phyloP scores from a whole-genome alignment of 805 yeast genomes.

The Yarrowia sp. region DNA sequence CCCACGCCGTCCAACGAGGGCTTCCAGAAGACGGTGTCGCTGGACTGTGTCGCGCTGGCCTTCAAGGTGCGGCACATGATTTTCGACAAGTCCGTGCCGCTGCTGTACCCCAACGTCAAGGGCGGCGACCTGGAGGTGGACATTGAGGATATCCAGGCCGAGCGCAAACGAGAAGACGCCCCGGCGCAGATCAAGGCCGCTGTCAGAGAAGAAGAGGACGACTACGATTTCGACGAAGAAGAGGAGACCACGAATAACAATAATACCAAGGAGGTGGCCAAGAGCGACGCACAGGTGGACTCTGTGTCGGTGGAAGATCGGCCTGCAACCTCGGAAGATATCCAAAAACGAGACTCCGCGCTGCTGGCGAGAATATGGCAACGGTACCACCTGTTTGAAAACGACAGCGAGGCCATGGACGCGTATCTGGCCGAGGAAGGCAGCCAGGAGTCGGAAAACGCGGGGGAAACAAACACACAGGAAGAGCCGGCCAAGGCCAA shows the following conservation, averaged over 20 bases:
- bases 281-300: background rate
- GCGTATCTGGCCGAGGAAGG: constrained; percentile 80
- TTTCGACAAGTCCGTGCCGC: constrained; percentile 49
- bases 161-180: background rate
- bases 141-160: constrained; percentile 20
- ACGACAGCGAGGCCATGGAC: constrained; percentile 72
- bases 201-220: constrained; percentile 48
- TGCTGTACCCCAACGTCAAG: constrained; percentile 45
- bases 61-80: constrained; percentile 54
- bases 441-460: constrained; percentile 44
- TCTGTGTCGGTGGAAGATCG: constrained; percentile 33
- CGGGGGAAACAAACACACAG: constrained; percentile 21
- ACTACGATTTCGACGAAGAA: constrained; percentile 54
- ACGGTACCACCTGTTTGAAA: constrained; percentile 70
- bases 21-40: constrained; percentile 30
- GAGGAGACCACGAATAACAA: constrained; percentile 45
- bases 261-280: constrained; percentile 40
- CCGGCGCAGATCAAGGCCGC: constrained; percentile 19
- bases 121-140: constrained; percentile 35
- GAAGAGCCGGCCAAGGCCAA: constrained; percentile 48
- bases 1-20: constrained; percentile 36
- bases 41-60: constrained; percentile 50
- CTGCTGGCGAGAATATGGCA: constrained; percentile 56
- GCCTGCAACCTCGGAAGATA: constrained; percentile 40
- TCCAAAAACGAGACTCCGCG: constrained; percentile 41